phyloP scores from a whole-genome alignment of 2,329 filamentous ascomycete genomes.

The Alternaria tenuissima region DNA sequence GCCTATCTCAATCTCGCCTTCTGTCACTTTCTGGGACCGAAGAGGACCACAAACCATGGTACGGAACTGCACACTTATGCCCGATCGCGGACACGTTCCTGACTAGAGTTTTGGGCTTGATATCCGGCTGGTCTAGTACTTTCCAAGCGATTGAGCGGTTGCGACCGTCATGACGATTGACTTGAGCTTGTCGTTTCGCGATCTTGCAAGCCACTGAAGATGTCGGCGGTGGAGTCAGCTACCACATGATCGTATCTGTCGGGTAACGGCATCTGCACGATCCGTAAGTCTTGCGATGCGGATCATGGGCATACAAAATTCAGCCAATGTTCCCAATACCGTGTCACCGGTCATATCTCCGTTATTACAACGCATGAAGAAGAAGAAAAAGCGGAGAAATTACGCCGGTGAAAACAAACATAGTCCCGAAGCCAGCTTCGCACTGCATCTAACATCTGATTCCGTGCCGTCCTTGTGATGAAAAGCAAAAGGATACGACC shows the following conservation, averaged over 20 bases:
- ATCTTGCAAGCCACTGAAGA: background rate
- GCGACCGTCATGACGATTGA: background rate
- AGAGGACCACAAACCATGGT: background rate
- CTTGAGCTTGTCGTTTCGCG: background rate
- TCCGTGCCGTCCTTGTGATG: background rate
- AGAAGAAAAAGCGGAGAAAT: background rate
- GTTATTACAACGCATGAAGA: slow-evolving; percentile 1
- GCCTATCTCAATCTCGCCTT: background rate
- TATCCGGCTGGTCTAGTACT: background rate
- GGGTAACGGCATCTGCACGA: background rate
- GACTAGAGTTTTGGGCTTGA: background rate
- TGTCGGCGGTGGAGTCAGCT: background rate
- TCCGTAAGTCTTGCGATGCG: background rate
- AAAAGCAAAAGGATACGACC: background rate
- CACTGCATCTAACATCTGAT: background rate
- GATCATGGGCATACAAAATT: background rate
- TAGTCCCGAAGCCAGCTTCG: background rate
- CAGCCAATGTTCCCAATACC: background rate
- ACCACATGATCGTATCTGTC: background rate
- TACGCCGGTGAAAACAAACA: background rate
- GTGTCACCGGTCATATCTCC: background rate
- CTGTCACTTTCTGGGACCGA: background rate
- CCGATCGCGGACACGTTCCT: slow-evolving; percentile 2
- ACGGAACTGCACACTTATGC: background rate
- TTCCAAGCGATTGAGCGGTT: background rate